Evolutionary conservation across 2,329 filamentous ascomycete species (phyloP).

Genomic region (Trichoderma hamatum): DNA sequence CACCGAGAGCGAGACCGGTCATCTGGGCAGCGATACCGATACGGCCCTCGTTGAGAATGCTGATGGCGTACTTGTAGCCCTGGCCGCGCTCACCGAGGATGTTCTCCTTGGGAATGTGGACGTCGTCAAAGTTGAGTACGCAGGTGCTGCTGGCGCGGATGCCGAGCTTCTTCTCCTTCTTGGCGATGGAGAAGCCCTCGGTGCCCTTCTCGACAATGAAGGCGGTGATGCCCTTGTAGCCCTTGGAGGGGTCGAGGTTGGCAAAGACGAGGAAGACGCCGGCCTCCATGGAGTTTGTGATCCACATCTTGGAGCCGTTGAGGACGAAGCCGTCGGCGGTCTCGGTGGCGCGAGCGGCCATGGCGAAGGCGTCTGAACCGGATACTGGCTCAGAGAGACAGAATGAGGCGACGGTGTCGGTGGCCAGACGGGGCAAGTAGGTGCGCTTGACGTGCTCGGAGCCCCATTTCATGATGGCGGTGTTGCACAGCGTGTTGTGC

Average conservation of each 20-base stretch:
- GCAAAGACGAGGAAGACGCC: conserved; percentile 97
- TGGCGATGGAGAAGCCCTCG: conserved; percentile 89
- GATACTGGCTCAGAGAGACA: conserved; percentile 91
- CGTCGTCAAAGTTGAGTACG: conserved; percentile 96
- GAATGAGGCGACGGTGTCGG: conserved; percentile 87
- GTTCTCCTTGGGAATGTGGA: conserved; percentile 85
- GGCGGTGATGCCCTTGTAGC: conserved; percentile 95
- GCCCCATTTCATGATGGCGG: conserved; percentile 83
- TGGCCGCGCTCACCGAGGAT: conserved; percentile 85
- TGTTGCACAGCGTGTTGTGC: conserved; percentile 98
- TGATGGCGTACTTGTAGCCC: conserved; percentile 98
- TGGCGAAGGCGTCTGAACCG: conserved; percentile 92
- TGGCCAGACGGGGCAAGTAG: conserved; percentile 88
- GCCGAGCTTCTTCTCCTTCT: conserved; percentile 99
- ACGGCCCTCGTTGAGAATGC: conserved; percentile 89
- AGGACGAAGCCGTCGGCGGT: conserved; percentile 83
- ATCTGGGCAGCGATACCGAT: conserved; percentile 99
- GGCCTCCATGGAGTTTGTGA: conserved; percentile 95
- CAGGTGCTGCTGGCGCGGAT: conserved; percentile 96
- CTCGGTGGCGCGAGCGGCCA: conserved; percentile 87
- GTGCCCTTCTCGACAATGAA: conserved; percentile 92
- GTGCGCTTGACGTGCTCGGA: conserved; percentile 77
- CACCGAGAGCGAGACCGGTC: conserved; percentile 92
- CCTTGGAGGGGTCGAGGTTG: conserved; percentile 88
- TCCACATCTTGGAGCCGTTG: conserved; percentile 98